Percentiles rank a stretch among this genome's conserved stretches.
Conservation (phyloP, 495 filamentous ascomycete genomes). For the Lichenothelia convexa region DNA sequence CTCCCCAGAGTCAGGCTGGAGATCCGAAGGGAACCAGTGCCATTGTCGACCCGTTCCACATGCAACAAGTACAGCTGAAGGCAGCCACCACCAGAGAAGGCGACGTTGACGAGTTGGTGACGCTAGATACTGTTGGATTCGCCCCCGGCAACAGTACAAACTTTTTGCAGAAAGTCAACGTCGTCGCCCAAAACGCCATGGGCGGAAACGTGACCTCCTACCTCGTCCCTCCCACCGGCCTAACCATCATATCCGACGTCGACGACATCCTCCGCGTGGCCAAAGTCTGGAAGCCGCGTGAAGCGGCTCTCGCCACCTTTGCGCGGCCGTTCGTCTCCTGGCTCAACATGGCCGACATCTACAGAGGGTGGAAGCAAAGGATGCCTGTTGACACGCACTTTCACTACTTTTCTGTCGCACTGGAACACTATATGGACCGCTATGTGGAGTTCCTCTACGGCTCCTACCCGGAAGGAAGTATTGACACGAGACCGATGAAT, state of each 20-base stretch:
- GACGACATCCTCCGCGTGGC: slow-evolving; percentile 30
- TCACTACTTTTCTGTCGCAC: neutral
- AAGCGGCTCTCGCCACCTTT: neutral
- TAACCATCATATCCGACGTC: slow-evolving; percentile 30
- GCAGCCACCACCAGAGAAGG: slow-evolving; percentile 47
- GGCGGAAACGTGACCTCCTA: neutral
- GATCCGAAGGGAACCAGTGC: no score
- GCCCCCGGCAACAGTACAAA: slow-evolving; percentile 41
- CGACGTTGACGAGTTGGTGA: slow-evolving; percentile 52
- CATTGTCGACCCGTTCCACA: no score
- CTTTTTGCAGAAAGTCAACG: slow-evolving; percentile 43
- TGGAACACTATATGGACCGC: neutral
- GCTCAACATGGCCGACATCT: neutral
- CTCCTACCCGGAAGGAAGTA: slow-evolving; percentile 1
- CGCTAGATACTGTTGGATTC: slow-evolving; percentile 35
- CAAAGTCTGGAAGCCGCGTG: slow-evolving; percentile 1
- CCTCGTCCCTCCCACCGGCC: slow-evolving; percentile 5
- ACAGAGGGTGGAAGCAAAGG: neutral
- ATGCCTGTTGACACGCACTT: neutral
- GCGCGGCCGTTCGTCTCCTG: neutral
- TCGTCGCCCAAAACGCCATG: slow-evolving; percentile 40
- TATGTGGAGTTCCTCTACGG: neutral
- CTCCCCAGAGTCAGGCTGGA: no score
- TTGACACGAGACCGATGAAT: slow-evolving; percentile 3
- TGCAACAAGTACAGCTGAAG: no score